Evolutionary conservation across 176 grass and related monocot species (phyloP).

Genomic region (Canna indica): DNA sequence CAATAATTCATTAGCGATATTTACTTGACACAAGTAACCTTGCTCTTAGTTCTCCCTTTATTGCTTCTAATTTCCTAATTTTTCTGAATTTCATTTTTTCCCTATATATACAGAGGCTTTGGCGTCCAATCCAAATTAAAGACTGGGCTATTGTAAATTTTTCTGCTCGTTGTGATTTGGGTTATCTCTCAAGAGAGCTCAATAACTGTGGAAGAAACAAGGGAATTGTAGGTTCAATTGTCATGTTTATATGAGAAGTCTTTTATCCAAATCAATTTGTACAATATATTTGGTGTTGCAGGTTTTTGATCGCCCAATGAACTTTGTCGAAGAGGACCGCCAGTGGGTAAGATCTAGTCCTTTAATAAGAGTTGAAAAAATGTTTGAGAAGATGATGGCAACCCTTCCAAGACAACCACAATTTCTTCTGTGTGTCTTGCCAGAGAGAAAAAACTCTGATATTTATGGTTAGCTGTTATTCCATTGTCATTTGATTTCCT

Average conservation of each 20-base stretch:
- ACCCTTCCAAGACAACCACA: constrained; percentile 41
- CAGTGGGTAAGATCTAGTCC: constrained; percentile 51
- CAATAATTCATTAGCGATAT: constrained; percentile 1
- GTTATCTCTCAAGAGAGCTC: constrained; percentile 66
- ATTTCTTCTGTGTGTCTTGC: constrained; percentile 92
- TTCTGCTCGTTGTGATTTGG: constrained; percentile 81
- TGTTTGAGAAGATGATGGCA: constrained; percentile 68
- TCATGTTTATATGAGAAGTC: background rate
- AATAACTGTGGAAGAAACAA: constrained; percentile 75
- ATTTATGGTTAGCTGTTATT: constrained; percentile 48
- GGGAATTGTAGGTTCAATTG: constrained; percentile 68
- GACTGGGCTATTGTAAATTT: constrained; percentile 89
- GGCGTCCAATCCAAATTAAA: constrained; percentile 50
- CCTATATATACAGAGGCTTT: constrained; percentile 42
- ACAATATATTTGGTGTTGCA: constrained; percentile 19
- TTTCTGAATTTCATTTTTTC: background rate
- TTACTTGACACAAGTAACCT: constrained; percentile 21
- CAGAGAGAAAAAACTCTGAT: constrained; percentile 78
- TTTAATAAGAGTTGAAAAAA: constrained; percentile 73
- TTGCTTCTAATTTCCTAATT: background rate
- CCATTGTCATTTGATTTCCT: background rate
- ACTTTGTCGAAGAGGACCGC: constrained; percentile 65
- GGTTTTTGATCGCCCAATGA: constrained; percentile 52
- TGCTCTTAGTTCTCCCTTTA: constrained; percentile 15
- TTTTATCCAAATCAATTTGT: background rate